These are phyloP conservation scores for Lactarius evosmus DNA, from an alignment of 768 basidiomycete genomes.

Conservation along the genomic window DNA sequence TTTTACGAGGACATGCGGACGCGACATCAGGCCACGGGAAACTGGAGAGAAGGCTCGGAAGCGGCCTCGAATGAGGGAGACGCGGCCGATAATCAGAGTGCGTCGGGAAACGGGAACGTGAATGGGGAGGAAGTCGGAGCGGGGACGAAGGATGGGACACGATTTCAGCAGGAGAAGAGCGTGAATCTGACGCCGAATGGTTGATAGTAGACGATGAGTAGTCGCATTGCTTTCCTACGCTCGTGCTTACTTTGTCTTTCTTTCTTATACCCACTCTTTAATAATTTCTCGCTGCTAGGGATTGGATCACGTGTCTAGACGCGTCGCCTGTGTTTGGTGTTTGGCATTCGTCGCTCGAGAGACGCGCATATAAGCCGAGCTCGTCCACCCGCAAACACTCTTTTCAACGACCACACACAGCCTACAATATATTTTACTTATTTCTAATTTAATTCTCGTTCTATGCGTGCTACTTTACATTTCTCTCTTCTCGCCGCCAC, in stretches of 20 bases:
- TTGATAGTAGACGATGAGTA: conserved; percentile 55
- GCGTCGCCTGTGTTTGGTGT: conserved; percentile 26
- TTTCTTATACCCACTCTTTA: conserved; percentile 18
- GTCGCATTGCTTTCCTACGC: conserved; percentile 22
- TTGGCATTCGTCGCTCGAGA: conserved; percentile 19
- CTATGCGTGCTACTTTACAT: conserved; percentile 26
- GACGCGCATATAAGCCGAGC: conserved; percentile 21
- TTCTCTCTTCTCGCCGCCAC: conserved; percentile 28
- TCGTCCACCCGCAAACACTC: neutral
- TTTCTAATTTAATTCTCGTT: conserved; percentile 14
- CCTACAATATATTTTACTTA: conserved; percentile 7
- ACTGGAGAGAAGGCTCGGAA: conserved; percentile 49
- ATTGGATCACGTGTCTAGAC: conserved; percentile 24
- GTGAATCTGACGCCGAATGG: conserved; percentile 92
- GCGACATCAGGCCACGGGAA: conserved; percentile 58
- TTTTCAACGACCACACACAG: conserved; percentile 9
- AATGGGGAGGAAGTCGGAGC: conserved; percentile 45
- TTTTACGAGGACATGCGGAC: conserved; percentile 88
- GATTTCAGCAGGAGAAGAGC: conserved; percentile 63
- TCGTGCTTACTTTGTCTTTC: conserved; percentile 1
- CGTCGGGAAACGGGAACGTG: conserved; percentile 71
- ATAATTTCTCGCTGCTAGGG: conserved; percentile 7
- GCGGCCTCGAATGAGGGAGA: conserved; percentile 26
- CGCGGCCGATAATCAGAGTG: conserved; percentile 34
- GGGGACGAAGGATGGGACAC: conserved; percentile 68